Conservation (phyloP, 2,329 filamentous ascomycete genomes). For the Colletotrichum cuscutae region DNA sequence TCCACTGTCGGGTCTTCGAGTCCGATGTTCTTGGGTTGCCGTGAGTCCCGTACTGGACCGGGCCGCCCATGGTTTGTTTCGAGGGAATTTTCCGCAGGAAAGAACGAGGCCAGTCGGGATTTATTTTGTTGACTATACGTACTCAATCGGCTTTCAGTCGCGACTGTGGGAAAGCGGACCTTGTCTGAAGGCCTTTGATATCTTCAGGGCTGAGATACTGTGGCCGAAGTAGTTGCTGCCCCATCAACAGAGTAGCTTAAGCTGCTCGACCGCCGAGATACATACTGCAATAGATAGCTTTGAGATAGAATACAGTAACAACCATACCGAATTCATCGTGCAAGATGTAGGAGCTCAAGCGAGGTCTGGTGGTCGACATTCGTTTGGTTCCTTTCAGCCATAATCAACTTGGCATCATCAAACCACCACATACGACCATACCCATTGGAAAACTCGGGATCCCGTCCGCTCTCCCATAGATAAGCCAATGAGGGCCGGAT, state of each 20-base stretch:
- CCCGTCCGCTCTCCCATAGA: background rate
- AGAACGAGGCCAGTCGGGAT: background rate
- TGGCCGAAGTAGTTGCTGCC: too few relatives aligned
- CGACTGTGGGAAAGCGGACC: background rate
- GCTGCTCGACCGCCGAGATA: too few relatives aligned
- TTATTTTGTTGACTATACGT: background rate
- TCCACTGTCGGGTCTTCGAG: background rate
- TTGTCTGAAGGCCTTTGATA: too few relatives aligned
- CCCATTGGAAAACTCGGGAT: constrained; percentile 1
- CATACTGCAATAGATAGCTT: too few relatives aligned
- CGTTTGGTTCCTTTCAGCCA: background rate
- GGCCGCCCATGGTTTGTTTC: background rate
- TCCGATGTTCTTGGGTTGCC: background rate
- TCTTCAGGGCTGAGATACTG: too few relatives aligned
- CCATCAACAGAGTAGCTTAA: too few relatives aligned
- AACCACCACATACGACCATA: background rate
- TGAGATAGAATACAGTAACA: too few relatives aligned
- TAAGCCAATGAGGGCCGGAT: background rate
- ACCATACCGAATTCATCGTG: too few relatives aligned
- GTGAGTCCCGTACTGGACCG: background rate
- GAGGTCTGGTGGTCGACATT: too few relatives aligned
- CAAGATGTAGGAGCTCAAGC: too few relatives aligned
- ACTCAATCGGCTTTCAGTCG: background rate
- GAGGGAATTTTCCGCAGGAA: background rate
- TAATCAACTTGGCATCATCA: background rate